Base-by-base conservation (phyloP, 441 rosid species). In the Populus hybrid region DNA sequence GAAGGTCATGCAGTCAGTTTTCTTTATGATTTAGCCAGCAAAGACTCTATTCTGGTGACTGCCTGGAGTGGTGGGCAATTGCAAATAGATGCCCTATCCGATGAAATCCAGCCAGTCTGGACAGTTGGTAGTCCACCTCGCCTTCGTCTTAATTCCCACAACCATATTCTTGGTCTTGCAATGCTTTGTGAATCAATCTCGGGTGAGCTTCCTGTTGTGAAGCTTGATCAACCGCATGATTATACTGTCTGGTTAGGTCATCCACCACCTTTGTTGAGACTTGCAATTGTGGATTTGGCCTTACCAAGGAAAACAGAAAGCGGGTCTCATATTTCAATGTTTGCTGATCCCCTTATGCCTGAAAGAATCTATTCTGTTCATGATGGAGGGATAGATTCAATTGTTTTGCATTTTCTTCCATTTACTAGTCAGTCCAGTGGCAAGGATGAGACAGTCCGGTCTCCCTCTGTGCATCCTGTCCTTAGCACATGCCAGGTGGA, bases 101-200 rank as follows among this genome's bases (percentile, higher is more conserved):
- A 96, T 88, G 99, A 96, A 87, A 91, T 94, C 80, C 98, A 94
- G 86, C 98, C 98, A 76, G 90, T 93, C 67, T 94, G 99, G 98
- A 90, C 83, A 29, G 74, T 84, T 80, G 93, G 88, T 80, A 94
- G 84, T 80, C 85, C 92, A 24, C 92, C 98, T 76, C 95, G 89
- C 76, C 86, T 96, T 81, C 89, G 87, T 81, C 90, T 92, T 78
- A 88, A 87, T 82, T 82, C 90, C 79, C 85, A 75, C 69, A 87
- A 86, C 81, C 84, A 69, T 75, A 82, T 96, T 77, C 80, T 79
- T 76, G 98, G 93, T 78, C 81, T 93, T 80, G 98, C 97, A 68
- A 96, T 94, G 99, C 93, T 96, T 68, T 94, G 97, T 69, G 99
- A 96, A 85, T 80, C 96, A 59, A 83, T 75, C 36, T 66, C 83